These are phyloP conservation scores for sunflower (Helianthus annuus) DNA, from an alignment of 129 eudicot genomes.

Conservation along the genomic window DNA sequence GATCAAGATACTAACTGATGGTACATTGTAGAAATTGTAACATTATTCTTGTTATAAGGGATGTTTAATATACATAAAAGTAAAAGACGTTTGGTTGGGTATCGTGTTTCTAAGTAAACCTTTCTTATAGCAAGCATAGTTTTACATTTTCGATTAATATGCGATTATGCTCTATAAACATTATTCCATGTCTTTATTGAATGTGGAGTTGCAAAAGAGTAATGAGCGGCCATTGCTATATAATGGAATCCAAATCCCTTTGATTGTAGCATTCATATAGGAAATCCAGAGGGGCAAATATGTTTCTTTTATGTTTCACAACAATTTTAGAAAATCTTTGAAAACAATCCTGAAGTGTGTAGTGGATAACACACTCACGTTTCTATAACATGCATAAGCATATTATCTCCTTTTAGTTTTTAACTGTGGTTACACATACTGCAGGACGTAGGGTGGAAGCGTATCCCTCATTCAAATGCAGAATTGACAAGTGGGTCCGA, in stretches of 20 bases:
- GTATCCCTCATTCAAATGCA: too few relatives aligned
- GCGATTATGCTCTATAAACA: too few relatives aligned
- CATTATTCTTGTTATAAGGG: background rate
- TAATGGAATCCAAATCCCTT: too few relatives aligned
- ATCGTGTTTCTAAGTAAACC: background rate
- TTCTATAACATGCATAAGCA: slow-evolving; percentile 14
- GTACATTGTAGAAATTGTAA: background rate
- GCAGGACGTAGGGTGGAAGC: slow-evolving; percentile 51
- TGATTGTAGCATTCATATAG: too few relatives aligned
- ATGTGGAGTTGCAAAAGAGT: too few relatives aligned
- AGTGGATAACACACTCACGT: background rate
- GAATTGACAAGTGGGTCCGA: too few relatives aligned
- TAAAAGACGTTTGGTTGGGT: background rate
- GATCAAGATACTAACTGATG: slow-evolving; percentile 18
- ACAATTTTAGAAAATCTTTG: too few relatives aligned
- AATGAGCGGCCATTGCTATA: too few relatives aligned
- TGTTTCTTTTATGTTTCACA: too few relatives aligned
- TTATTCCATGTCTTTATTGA: too few relatives aligned
- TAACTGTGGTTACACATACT: slow-evolving; percentile 23
- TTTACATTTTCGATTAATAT: background rate
- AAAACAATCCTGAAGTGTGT: too few relatives aligned
- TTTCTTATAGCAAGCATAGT: background rate
- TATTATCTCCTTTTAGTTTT: slow-evolving; percentile 8
- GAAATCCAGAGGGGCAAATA: too few relatives aligned
- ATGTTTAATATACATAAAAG: background rate